phyloP scores from a whole-genome alignment of 139 green algal genomes.

The Coelastrella sp. region DNA sequence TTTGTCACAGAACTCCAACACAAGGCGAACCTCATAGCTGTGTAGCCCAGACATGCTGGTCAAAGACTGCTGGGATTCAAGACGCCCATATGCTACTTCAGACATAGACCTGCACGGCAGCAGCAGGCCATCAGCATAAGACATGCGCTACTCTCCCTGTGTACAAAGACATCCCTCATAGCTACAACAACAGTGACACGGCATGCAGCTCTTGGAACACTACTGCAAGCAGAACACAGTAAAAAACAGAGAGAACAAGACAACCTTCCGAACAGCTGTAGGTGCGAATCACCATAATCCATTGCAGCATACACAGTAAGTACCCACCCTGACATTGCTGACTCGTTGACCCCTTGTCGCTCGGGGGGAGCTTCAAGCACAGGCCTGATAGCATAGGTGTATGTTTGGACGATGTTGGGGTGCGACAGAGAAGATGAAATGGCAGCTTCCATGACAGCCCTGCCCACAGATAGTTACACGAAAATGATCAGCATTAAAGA shows the following conservation, averaged over 20 bases:
- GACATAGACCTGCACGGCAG: too few species aligned
- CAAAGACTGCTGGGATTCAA: neutral
- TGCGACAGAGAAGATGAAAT: constrained; percentile 52
- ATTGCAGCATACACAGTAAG: too few species aligned
- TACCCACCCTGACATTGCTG: neutral
- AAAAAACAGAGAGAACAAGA: too few species aligned
- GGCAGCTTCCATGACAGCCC: constrained; percentile 68
- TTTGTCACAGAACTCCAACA: constrained; percentile 71
- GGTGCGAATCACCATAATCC: too few species aligned
- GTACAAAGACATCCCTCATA: too few species aligned
- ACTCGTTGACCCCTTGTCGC: neutral
- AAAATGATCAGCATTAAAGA: neutral
- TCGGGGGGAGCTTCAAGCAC: neutral
- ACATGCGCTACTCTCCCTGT: too few species aligned
- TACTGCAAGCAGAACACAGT: too few species aligned
- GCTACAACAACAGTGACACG: too few species aligned
- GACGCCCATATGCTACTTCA: too few species aligned
- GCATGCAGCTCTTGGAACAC: too few species aligned
- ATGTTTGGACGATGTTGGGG: constrained; percentile 62
- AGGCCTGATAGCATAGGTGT: constrained; percentile 54
- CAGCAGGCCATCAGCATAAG: too few species aligned
- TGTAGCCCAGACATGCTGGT: constrained; percentile 33
- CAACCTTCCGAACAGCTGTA: too few species aligned
- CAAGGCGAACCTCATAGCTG: constrained; percentile 63
- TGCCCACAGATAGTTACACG: constrained; percentile 6